These are phyloP conservation scores for Scutellaria baicalensis DNA, from an alignment of 257 asterid genomes.

Conservation along the genomic window DNA sequence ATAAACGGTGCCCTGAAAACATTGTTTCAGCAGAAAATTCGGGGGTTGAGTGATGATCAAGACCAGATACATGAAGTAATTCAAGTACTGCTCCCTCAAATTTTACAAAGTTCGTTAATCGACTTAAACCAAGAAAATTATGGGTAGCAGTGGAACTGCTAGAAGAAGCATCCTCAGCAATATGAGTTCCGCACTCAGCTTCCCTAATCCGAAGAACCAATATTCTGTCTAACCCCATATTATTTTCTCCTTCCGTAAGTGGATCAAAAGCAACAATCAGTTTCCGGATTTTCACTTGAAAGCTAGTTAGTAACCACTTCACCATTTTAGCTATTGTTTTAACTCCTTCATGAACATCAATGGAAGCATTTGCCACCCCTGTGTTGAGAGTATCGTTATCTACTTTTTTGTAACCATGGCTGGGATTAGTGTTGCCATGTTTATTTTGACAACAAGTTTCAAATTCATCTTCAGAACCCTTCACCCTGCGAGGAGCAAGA, in stretches of 20 bases:
- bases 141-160: constrained; percentile 26
- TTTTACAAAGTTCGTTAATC: constrained; percentile 57
- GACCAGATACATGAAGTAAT: constrained; percentile 50
- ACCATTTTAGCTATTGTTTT: constrained; percentile 95
- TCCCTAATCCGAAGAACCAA: constrained; percentile 85
- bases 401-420: constrained; percentile 31
- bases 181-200: constrained; percentile 73
- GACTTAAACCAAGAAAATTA: constrained; percentile 74
- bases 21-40: constrained; percentile 35
- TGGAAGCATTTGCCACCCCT: constrained; percentile 31
- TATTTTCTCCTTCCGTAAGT: constrained; percentile 37
- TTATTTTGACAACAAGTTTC: constrained; percentile 31
- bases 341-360: constrained; percentile 97
- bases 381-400: constrained; percentile 31
- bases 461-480: constrained; percentile 27
- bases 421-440: constrained; percentile 13
- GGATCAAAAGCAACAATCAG: constrained; percentile 89
- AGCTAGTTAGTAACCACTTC: constrained; percentile 85
- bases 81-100: constrained; percentile 86
- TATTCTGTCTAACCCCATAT: constrained; percentile 40
- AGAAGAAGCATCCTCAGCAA: constrained; percentile 61
- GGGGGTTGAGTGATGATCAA: constrained; percentile 33
- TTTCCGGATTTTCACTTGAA: constrained; percentile 66
- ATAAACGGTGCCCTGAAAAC: constrained; percentile 40
- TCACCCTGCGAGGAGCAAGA: constrained; percentile 53